Percentiles rank a stretch among this genome's conserved stretches.
These are phyloP conservation scores for Anisodus tanguticus DNA, from an alignment of 257 asterid species.

Conservation along the genomic window DNA sequence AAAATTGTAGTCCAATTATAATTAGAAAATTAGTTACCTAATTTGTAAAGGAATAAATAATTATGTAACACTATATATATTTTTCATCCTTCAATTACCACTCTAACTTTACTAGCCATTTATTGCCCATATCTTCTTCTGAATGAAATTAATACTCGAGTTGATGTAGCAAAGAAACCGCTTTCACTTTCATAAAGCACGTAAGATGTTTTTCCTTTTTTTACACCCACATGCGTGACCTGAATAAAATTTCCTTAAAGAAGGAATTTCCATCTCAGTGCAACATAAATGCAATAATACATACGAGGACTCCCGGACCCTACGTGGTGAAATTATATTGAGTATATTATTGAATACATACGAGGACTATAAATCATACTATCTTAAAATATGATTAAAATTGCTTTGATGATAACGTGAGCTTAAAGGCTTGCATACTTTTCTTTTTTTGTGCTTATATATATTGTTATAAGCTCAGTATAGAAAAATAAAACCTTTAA, in stretches of 20 bases:
- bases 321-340: no score
- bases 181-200: neutral
- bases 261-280: neutral
- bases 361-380: neutral
- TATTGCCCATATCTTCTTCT: no score
- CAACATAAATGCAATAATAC: neutral
- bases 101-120: neutral
- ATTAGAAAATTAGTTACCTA: no score
- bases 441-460: neutral
- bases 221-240: neutral
- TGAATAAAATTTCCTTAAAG: no score
- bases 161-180: neutral
- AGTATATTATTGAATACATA: no score
- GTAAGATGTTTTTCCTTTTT: neutral
- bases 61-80: no score
- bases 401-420: neutral
- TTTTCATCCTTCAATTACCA: neutral
- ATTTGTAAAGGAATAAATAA: no score
- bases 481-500: slow-evolving; percentile 13
- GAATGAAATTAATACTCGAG: neutral
- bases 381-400: neutral
- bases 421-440: neutral
- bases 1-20: no score
- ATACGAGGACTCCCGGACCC: neutral
- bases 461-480: neutral